A percentile compares a stretch with the other conserved stretches of the same genome.
These are phyloP conservation scores for Diaporthe nobilis DNA, from an alignment of 2,329 filamentous ascomycete genomes.

Conservation along the genomic window DNA sequence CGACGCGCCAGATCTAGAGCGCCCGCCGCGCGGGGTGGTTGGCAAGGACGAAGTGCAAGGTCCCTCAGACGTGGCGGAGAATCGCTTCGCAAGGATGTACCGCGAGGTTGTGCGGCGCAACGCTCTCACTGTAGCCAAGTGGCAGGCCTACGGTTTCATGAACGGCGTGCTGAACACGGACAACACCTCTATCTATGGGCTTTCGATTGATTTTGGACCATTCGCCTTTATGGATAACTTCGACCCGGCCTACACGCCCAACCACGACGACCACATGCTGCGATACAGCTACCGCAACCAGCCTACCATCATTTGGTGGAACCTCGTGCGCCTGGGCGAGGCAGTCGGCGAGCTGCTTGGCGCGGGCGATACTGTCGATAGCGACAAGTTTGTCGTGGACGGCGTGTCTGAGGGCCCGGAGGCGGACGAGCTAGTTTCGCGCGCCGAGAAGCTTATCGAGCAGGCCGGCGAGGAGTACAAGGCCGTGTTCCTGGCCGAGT, in stretches of 20 bases:
- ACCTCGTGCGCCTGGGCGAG: constrained; percentile 91
- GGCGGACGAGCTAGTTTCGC: constrained; percentile 77
- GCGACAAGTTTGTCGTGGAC: constrained; percentile 76
- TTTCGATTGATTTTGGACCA: constrained; percentile 94
- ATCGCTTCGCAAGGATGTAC: constrained; percentile 89
- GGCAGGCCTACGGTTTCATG: constrained; percentile 99
- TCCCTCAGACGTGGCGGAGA: constrained; percentile 77
- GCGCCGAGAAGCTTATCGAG: constrained; percentile 87
- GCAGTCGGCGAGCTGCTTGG: constrained; percentile 90
- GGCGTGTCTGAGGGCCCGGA: constrained; percentile 77
- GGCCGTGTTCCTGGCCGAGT: constrained; percentile 87
- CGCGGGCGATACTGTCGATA: constrained; percentile 79
- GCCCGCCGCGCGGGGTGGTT: constrained; percentile 64
- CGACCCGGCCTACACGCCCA: constrained; percentile 93
- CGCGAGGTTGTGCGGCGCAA: constrained; percentile 89
- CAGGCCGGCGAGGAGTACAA: constrained; percentile 90
- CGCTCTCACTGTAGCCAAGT: constrained; percentile 88
- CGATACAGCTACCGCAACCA: constrained; percentile 96
- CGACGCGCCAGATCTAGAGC: constrained; percentile 55
- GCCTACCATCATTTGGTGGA: constrained; percentile 98
- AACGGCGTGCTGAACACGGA: constrained; percentile 98
- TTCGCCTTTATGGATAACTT: constrained; percentile 99
- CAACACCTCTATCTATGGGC: constrained; percentile 91
- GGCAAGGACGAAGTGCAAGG: constrained; percentile 75
- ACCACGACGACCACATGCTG: constrained; percentile 91